phyloP scores from a whole-genome alignment of 768 basidiomycete species.

The Collybiopsis luxurians region DNA sequence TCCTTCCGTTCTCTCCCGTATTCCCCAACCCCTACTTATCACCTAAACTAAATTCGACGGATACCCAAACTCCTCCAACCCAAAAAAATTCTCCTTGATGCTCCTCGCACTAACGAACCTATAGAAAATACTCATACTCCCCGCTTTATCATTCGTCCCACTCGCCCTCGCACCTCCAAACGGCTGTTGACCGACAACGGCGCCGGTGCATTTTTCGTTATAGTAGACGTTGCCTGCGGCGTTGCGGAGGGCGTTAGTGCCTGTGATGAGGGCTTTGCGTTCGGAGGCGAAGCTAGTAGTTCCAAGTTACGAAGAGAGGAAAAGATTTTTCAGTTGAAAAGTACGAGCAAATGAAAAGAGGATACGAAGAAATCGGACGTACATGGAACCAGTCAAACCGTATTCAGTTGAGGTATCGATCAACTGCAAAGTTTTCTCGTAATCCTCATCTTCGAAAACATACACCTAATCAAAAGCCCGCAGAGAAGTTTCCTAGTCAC shows the following conservation, averaged over 20 bases:
- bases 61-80: constrained; percentile 76
- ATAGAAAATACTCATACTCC: constrained; percentile 67
- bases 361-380: constrained; percentile 24
- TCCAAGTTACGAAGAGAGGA: constrained; percentile 27
- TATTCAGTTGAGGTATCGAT: constrained; percentile 87
- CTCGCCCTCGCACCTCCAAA: constrained; percentile 93
- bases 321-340: constrained; percentile 9
- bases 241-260: constrained; percentile 82
- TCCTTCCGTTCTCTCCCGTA: too few relatives aligned
- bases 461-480: constrained; percentile 62
- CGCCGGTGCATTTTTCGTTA: constrained; percentile 97
- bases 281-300: constrained; percentile 91
- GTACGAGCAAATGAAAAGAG: background rate
- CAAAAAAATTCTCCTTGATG: constrained; percentile 97
- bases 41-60: constrained; percentile 78
- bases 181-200: constrained; percentile 97
- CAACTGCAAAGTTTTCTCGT: constrained; percentile 81
- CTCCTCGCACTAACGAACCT: constrained; percentile 86
- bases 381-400: constrained; percentile 95
- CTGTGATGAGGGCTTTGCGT: constrained; percentile 74
- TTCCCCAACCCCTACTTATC: too few relatives aligned
- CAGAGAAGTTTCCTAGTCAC: background rate
- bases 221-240: constrained; percentile 97
- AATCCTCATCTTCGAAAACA: constrained; percentile 86
- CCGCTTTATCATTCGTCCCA: constrained; percentile 98